Base-by-base conservation (phyloP, 805 yeast species). In the Saccharomyces kudriavzevii region DNA sequence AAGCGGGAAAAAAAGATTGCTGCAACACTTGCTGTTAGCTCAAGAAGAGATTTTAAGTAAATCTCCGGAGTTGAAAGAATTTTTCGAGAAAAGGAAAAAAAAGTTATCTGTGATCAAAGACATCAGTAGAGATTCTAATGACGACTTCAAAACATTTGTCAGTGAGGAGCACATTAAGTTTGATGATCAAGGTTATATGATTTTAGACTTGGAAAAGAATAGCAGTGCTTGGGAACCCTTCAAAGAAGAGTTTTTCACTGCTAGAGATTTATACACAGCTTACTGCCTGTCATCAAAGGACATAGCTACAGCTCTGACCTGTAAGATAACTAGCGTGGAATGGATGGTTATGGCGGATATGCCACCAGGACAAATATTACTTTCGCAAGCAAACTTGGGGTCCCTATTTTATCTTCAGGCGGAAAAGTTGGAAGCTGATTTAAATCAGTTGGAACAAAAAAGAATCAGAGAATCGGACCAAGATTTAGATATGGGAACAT, bases 321-420 rank as follows among this genome's bases (percentile, higher is more conserved):
- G 85, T 48, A 84, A 84, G 59, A 73, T 81, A 57, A 76, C 83
- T 28, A 80, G 87, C 52, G 82, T 85, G 9, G 81, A 81, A 61
- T 78, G 87, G 77, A 87, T 86, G 94, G 70, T 83, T n/a, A 70
- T 80, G 59, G 86, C 90, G 0, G 87, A 84, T 46, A 80, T 81
- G 60, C 80, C 82, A 14, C 80, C 86, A 0, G 82, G 83, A 26
- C 86, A 84, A 61, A 73, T 84, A 40, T 65, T 87, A 35, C 70
- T 84, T 60, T 77, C 87, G 0, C 85, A 82, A 60, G 84, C 85
- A 50, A 86, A 87, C 62, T 69, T 84, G 40, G 94, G 89, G 0
- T 80, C 91, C 8, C 71, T 87, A 47, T 72, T 82, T 56, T 87
- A 84, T 64, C 68, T 87, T 58, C 84, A 82, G 62, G 82, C 87